Conservation (phyloP, 768 basidiomycete genomes). For the Hygrocybe punicea region DNA sequence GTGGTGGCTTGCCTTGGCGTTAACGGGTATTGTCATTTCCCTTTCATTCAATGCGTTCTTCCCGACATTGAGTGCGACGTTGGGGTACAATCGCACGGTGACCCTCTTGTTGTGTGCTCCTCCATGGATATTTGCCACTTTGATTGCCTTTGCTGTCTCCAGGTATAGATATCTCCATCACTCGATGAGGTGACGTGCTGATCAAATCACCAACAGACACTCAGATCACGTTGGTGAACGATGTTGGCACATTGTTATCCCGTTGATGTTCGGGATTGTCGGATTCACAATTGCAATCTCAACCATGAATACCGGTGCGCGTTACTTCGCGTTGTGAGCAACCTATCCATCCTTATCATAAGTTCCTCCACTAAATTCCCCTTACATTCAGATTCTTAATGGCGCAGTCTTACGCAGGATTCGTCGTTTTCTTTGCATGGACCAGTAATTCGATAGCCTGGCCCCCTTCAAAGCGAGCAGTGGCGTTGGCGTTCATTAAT, state of each 20-base stretch:
- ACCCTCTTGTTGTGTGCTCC: constrained; percentile 55
- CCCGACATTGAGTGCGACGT: constrained; percentile 65
- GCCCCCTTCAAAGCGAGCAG: constrained; percentile 84
- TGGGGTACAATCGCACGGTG: constrained; percentile 61
- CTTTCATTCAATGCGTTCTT: constrained; percentile 71
- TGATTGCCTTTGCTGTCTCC: constrained; percentile 52
- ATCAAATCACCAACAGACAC: constrained; percentile 41
- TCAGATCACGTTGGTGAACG: constrained; percentile 72
- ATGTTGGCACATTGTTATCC: constrained; percentile 58
- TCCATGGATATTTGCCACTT: constrained; percentile 64
- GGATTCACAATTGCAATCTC: constrained; percentile 66
- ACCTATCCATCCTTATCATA: neutral
- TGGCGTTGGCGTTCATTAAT: constrained; percentile 82
- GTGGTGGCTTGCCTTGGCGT: constrained; percentile 50
- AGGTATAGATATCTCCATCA: constrained; percentile 33
- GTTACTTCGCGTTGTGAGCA: constrained; percentile 62
- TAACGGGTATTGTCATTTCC: constrained; percentile 47
- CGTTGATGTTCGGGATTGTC: constrained; percentile 57
- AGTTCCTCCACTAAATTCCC: neutral
- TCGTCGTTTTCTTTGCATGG: constrained; percentile 62
- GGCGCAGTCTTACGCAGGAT: constrained; percentile 70
- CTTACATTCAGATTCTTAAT: constrained; percentile 59
- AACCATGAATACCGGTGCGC: constrained; percentile 57
- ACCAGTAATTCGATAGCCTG: constrained; percentile 48
- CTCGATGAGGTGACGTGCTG: neutral